phyloP scores from a whole-genome alignment of 2,329 filamentous ascomycete species.

The Raffaelea albimanens region DNA sequence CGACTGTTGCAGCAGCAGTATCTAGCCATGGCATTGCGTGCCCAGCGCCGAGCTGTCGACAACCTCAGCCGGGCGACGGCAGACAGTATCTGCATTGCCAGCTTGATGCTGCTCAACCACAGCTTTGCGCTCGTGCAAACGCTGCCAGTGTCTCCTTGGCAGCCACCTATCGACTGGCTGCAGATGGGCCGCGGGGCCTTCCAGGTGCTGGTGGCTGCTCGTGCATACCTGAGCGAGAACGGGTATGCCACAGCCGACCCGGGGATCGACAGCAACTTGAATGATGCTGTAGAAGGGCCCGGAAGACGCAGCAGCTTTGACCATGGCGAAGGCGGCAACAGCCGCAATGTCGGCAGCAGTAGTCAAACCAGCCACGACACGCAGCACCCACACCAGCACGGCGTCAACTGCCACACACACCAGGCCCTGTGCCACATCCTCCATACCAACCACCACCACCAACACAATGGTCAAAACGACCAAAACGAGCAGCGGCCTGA shows the following conservation, averaged over 20 bases:
- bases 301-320: neutral
- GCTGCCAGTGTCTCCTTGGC: constrained; percentile 23
- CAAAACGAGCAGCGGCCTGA: no score
- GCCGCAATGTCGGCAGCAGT: no score
- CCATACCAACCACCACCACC: neutral
- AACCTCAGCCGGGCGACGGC: constrained; percentile 15
- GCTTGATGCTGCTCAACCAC: constrained; percentile 25
- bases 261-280: constrained; percentile 12
- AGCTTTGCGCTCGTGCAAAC: constrained; percentile 28
- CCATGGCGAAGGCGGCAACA: no score
- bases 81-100: constrained; percentile 25
- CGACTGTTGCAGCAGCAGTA: constrained; percentile 25
- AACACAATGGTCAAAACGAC: no score
- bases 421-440: no score
- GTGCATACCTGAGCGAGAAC: constrained; percentile 8
- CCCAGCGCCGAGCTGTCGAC: constrained; percentile 24
- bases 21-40: constrained; percentile 24
- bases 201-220: constrained; percentile 21
- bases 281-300: neutral
- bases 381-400: no score
- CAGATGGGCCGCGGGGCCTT: constrained; percentile 22
- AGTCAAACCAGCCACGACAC: no score
- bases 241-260: constrained; percentile 1
- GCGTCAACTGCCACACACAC: no score
- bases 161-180: constrained; percentile 26